These are phyloP conservation scores for Exophiala xenobiotica DNA, from an alignment of 2,329 filamentous ascomycete genomes.

Conservation along the genomic window DNA sequence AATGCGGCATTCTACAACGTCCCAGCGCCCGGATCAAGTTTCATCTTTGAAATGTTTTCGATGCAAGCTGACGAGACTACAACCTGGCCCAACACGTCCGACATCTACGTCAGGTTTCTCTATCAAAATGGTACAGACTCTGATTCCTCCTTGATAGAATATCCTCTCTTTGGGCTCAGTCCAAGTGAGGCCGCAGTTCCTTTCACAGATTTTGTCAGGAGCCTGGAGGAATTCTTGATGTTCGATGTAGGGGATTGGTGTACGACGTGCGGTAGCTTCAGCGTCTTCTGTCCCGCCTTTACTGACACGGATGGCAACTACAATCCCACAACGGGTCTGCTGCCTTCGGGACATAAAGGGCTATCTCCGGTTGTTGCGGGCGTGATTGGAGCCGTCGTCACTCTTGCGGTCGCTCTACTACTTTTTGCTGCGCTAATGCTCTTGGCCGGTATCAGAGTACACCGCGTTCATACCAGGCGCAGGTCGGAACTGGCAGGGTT, in stretches of 20 bases:
- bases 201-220: conserved; percentile 51
- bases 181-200: conserved; percentile 48
- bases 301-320: conserved; percentile 13
- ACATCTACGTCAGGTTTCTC: conserved; percentile 57
- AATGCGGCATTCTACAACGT: conserved; percentile 49
- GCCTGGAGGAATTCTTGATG: conserved; percentile 47
- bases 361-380: conserved; percentile 49
- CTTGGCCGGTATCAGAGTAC: conserved; percentile 46
- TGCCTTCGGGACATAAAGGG: conserved; percentile 7
- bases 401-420: conserved; percentile 47
- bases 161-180: conserved; percentile 53
- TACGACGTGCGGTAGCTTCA: conserved; percentile 44
- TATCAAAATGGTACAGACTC: conserved; percentile 56
- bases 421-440: conserved; percentile 43
- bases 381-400: conserved; percentile 56
- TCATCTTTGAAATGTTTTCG: conserved; percentile 55
- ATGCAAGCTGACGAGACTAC: conserved; percentile 34
- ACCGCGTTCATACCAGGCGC: conserved; percentile 36
- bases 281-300: conserved; percentile 53
- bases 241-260: conserved; percentile 55
- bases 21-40: conserved; percentile 49
- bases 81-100: conserved; percentile 41
- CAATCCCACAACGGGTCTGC: conserved; percentile 4
- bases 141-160: conserved; percentile 39
- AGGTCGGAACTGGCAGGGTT: conserved; percentile 52